Evolutionary conservation across 2,329 filamentous ascomycete species (phyloP).

Genomic region (Arthrobotrys sinensis): DNA sequence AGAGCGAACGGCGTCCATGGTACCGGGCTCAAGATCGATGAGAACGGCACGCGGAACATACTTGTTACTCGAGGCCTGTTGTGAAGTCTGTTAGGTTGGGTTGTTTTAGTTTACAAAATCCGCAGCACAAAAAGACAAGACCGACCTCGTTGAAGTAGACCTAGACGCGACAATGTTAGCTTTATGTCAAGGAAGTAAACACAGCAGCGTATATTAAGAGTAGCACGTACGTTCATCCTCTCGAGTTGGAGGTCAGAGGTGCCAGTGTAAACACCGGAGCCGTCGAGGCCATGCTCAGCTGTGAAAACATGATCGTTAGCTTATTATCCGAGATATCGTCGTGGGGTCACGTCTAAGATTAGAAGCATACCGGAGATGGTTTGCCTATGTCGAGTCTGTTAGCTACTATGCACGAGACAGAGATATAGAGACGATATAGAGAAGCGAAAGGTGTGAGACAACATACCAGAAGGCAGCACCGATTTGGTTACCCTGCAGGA

Average conservation of each 20-base stretch:
- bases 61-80: conserved; percentile 94
- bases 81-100: conserved; percentile 24
- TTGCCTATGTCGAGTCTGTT: conserved; percentile 68
- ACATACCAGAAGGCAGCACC: conserved; percentile 98
- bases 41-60: conserved; percentile 99
- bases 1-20: conserved; percentile 98
- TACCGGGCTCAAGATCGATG: conserved; percentile 98
- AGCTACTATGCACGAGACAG: conserved; percentile 22
- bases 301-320: conserved; percentile 15
- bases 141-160: conserved; percentile 95
- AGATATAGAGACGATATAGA: not conserved
- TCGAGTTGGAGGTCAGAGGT: conserved; percentile 99
- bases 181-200: conserved; percentile 5
- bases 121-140: conserved; percentile 49
- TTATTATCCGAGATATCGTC: not conserved
- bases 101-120: conserved; percentile 49
- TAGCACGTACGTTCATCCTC: conserved; percentile 85
- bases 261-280: conserved; percentile 97
- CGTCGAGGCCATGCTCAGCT: conserved; percentile 89
- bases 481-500: conserved; percentile 95
- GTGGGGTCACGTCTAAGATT: not conserved
- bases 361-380: conserved; percentile 71
- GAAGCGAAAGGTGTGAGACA: conserved; percentile 26
- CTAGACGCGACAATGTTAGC: conserved; percentile 32
- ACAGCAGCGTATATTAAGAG: not conserved